phyloP scores from a whole-genome alignment of 345 rosid species.

The Ceriops zippeliana region DNA sequence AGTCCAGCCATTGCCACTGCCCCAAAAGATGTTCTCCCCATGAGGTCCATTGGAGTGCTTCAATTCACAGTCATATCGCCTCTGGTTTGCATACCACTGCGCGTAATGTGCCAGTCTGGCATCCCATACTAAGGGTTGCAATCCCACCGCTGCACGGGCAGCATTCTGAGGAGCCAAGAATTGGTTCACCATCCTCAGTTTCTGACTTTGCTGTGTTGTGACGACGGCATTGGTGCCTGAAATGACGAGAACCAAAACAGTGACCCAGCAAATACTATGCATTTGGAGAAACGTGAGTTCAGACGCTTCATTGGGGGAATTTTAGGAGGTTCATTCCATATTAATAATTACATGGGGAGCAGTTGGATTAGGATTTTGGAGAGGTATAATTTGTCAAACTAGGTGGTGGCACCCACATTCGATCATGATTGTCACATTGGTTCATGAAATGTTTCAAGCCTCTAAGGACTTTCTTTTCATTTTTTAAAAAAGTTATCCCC shows the following conservation, averaged over 20 bases:
- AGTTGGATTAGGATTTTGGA: neutral
- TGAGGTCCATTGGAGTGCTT: slow-evolving; percentile 74
- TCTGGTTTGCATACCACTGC: slow-evolving; percentile 50
- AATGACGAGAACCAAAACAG: slow-evolving; percentile 17
- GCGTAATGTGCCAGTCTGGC: slow-evolving; percentile 49
- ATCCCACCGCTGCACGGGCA: slow-evolving; percentile 42
- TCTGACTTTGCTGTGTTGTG: neutral
- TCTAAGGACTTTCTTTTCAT: neutral
- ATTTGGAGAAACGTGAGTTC: neutral
- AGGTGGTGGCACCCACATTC: slow-evolving; percentile 41
- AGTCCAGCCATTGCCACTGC: slow-evolving; percentile 70
- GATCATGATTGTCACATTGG: slow-evolving; percentile 56
- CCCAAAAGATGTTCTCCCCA: slow-evolving; percentile 97
- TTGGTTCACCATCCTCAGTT: slow-evolving; percentile 25
- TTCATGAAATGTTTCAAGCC: slow-evolving; percentile 13
- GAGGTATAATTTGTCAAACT: slow-evolving; percentile 6
- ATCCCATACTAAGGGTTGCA: slow-evolving; percentile 64
- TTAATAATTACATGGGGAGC: neutral
- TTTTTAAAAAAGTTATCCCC: no score
- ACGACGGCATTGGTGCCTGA: slow-evolving; percentile 3
- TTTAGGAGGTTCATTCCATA: neutral
- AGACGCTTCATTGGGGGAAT: neutral
- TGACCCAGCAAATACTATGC: neutral
- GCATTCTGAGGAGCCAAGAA: slow-evolving; percentile 74
- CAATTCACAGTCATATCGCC: slow-evolving; percentile 62